Conservation (phyloP, 2,329 filamentous ascomycete species). For the Corniculantispora saksenae region DNA sequence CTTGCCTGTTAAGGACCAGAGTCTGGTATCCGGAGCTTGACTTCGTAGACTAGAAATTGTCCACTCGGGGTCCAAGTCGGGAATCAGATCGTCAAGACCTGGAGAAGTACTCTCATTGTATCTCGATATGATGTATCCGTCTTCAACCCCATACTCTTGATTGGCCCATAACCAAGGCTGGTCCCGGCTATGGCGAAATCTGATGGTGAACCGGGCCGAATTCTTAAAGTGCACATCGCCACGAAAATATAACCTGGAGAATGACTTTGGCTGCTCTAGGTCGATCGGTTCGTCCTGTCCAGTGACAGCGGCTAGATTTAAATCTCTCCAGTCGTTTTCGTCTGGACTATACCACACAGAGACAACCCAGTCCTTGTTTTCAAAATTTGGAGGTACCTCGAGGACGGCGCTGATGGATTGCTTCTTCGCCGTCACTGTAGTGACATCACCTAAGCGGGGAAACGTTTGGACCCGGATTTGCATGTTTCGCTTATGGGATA, state of each 20-base stretch:
- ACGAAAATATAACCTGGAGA: conserved; percentile 54
- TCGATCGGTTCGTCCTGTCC: conserved; percentile 43
- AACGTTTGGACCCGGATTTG: conserved; percentile 49
- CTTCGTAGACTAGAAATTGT: conserved; percentile 56
- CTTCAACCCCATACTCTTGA: conserved; percentile 61
- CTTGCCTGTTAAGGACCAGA: conserved; percentile 67
- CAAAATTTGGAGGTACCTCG: conserved; percentile 59
- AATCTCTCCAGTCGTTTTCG: conserved; percentile 58
- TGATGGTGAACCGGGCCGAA: conserved; percentile 67
- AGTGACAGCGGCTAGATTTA: conserved; percentile 34
- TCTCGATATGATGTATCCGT: conserved; percentile 61
- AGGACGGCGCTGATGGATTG: conserved; percentile 69
- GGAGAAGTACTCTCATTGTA: conserved; percentile 32
- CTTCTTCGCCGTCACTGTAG: conserved; percentile 51
- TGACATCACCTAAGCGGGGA: conserved; percentile 76
- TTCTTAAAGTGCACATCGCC: conserved; percentile 48
- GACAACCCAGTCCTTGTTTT: conserved; percentile 66
- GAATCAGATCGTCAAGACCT: conserved; percentile 57
- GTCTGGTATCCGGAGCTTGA: conserved; percentile 66
- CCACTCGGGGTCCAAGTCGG: conserved; percentile 57
- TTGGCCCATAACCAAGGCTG: conserved; percentile 71
- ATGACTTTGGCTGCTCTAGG: conserved; percentile 39
- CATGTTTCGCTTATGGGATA: conserved; percentile 30
- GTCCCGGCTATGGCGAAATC: conserved; percentile 57
- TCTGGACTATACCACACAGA: conserved; percentile 70